Base-by-base conservation (phyloP, 352 stramenopile genomes). In the Elongisporangium senticosum region DNA sequence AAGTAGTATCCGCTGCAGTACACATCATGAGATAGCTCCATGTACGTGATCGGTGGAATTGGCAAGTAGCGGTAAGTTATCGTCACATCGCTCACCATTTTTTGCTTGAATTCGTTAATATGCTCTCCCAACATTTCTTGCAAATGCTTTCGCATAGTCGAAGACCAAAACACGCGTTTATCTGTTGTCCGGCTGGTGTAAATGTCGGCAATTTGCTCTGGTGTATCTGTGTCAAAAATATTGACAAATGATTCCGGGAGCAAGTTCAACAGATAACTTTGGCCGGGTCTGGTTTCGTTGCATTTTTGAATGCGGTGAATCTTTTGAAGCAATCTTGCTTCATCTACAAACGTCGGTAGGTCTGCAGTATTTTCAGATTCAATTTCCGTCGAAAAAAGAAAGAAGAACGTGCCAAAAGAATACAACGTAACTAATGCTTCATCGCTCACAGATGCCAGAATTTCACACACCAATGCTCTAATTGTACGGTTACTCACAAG, bases 1-100 rank as follows among this genome's bases (percentile, higher is more conserved):
- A 91, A 58, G 47, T 87, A 91, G 49, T 88, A 87, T 0, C 83
- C 81, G 51, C 76, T 87, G 52, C 76, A 91, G 56, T 89, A 91
- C 2, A 93, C 74, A 33, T 91, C 81, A 10, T 77, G 67, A 37
- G 83, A 93, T 22, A 93, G 66, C 54, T 93, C 83, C 13, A 69
- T 48, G 53, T 89, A 93, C 49, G 72, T 79, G 1, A 93, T 75
- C 0, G 79, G 79, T 55, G 83, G 83, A 0, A 93, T 79, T 1
- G 83, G 71, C 11, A 82, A 69, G 56, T 90, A 93, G 2, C 13
- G 61, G 59, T 90, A 95, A 43, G 62, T 72, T 5, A 68, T 66
- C 7, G 77, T 65, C 24, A 89, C 79, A 23, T 79, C 81, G 19
- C 69, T 74, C 33, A 69, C 64, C 26, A 95, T 61, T 19, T 72